phyloP scores from a whole-genome alignment of 2,329 filamentous ascomycete genomes.

The Aureobasidium lini region DNA sequence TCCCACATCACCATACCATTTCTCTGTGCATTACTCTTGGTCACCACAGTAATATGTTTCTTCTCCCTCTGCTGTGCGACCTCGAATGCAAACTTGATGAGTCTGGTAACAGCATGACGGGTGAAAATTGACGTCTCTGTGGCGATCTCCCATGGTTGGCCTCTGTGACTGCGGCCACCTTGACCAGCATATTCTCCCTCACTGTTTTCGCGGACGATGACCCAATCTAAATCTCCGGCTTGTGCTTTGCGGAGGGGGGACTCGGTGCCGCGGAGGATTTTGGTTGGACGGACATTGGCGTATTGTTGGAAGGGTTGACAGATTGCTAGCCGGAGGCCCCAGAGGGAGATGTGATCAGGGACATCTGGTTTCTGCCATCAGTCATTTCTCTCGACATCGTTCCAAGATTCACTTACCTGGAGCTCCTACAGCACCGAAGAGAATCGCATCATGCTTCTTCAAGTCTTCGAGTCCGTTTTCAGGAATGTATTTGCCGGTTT shows the following conservation, averaged over 20 bases:
- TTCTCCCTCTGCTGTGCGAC: conserved; percentile 49
- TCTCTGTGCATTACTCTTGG: conserved; percentile 58
- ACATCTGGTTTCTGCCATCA: conserved; percentile 32
- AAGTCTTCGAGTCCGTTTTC: conserved; percentile 52
- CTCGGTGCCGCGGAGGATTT: conserved; percentile 52
- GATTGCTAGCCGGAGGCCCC: conserved; percentile 49
- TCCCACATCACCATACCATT: conserved; percentile 65
- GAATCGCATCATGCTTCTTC: conserved; percentile 55
- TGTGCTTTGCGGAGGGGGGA: conserved; percentile 49
- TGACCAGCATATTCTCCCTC: conserved; percentile 61
- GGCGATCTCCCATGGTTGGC: conserved; percentile 52
- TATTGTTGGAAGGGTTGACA: conserved; percentile 50
- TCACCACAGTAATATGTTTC: conserved; percentile 55
- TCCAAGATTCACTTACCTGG: conserved; percentile 34
- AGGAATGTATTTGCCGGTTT: conserved; percentile 58
- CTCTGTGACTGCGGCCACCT: conserved; percentile 53
- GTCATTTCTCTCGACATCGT: background rate
- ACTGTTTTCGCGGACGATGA: conserved; percentile 59
- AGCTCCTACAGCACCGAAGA: conserved; percentile 61
- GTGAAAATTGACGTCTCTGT: conserved; percentile 60
- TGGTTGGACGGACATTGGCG: conserved; percentile 52
- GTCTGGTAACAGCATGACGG: conserved; percentile 49
- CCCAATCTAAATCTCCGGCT: conserved; percentile 57
- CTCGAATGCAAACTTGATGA: conserved; percentile 59
- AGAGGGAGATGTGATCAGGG: conserved; percentile 50